These are phyloP conservation scores for Beta vulgaris DNA, from an alignment of 148 eudicot species.

Conservation along the genomic window DNA sequence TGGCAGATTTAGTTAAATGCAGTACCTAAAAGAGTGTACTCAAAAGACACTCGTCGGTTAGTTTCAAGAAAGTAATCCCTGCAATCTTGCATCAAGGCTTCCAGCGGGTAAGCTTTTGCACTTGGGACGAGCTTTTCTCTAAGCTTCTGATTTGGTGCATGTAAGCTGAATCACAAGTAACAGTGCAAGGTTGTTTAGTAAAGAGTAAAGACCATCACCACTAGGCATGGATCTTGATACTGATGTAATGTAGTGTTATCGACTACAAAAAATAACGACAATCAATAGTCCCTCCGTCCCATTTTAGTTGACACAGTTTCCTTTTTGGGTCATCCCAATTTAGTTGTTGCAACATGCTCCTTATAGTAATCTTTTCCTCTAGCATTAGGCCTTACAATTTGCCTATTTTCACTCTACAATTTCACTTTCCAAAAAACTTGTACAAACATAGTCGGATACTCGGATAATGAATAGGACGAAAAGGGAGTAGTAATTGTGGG, in stretches of 20 bases:
- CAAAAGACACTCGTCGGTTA: slow-evolving; percentile 87
- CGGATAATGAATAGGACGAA: too few relatives aligned
- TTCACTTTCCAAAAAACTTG: background rate
- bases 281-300: too few relatives aligned
- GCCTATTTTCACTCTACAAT: too few relatives aligned
- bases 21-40: slow-evolving; percentile 94
- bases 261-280: too few relatives aligned
- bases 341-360: too few relatives aligned
- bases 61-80: slow-evolving; percentile 88
- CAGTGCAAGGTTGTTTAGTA: background rate
- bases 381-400: too few relatives aligned
- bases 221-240: background rate
- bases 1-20: slow-evolving; percentile 8
- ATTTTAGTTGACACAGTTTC: too few relatives aligned
- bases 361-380: too few relatives aligned
- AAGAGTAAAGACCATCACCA: background rate
- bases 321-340: too few relatives aligned
- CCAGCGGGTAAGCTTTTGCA: slow-evolving; percentile 93
- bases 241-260: background rate
- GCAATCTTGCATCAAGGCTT: slow-evolving; percentile 93
- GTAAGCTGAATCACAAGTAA: slow-evolving; percentile 61
- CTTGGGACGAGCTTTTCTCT: slow-evolving; percentile 94
- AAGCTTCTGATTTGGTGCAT: slow-evolving; percentile 97
- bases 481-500: background rate
- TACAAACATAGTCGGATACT: too few relatives aligned